phyloP scores from a whole-genome alignment of 2,329 filamentous ascomycete species.

The Neurospora sp. region DNA sequence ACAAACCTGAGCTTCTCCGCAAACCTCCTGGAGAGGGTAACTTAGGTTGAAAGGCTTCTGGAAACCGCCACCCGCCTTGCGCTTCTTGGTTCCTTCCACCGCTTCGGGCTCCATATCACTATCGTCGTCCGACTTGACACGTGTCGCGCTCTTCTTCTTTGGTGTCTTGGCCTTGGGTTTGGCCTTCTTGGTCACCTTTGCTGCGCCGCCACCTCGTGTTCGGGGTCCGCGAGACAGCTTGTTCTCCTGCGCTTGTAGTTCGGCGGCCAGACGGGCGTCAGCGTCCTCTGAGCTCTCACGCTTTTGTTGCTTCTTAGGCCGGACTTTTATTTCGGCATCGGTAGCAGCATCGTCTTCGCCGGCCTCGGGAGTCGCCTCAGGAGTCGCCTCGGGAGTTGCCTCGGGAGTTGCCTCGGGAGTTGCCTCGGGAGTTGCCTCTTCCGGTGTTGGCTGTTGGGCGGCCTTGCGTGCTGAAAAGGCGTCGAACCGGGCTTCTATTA shows the following conservation, averaged over 20 bases:
- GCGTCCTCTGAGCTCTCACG: conserved; percentile 58
- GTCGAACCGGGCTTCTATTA: conserved; percentile 68
- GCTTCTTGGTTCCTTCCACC: conserved; percentile 49
- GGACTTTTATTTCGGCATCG: conserved; percentile 38
- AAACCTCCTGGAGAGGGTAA: conserved; percentile 55
- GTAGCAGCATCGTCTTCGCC: conserved; percentile 23
- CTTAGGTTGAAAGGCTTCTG: conserved; percentile 78
- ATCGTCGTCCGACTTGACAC: conserved; percentile 68
- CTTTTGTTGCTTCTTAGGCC: conserved; percentile 56
- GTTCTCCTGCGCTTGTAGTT: conserved; percentile 89
- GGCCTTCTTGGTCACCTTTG: conserved; percentile 30
- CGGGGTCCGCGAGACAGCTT: conserved; percentile 53
- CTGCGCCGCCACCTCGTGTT: conserved; percentile 63
- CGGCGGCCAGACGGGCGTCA: conserved; percentile 78
- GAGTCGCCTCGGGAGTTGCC: conserved; percentile 23
- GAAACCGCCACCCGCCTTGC: conserved; percentile 85
- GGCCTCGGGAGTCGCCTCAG: conserved; percentile 20
- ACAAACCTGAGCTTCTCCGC: conserved; percentile 58
- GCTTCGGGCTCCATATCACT: conserved; percentile 55
- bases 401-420: conserved; percentile 22
- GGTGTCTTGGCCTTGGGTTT: conserved; percentile 58
- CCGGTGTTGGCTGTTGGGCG: conserved; percentile 25
- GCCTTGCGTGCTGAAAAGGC: conserved; percentile 43
- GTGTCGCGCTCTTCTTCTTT: conserved; percentile 66
- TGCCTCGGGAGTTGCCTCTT: conserved; percentile 20